Evolutionary conservation across 441 rosid species (phyloP).

Genomic region (Adansonia rubrostipa): DNA sequence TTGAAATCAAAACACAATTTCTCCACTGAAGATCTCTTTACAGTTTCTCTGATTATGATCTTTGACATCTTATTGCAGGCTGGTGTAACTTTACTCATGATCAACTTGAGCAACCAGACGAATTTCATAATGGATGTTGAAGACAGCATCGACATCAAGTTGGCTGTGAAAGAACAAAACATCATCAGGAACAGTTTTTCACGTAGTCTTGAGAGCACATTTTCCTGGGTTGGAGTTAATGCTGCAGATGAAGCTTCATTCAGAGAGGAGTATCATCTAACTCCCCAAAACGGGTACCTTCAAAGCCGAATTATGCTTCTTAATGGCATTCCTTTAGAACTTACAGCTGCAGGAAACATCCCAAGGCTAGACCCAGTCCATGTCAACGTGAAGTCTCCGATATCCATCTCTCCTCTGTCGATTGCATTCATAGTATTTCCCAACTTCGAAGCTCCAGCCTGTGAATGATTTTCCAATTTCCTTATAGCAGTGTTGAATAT

Average conservation of each 20-base stretch:
- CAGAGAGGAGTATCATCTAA: constrained; percentile 92
- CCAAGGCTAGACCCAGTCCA: constrained; percentile 66
- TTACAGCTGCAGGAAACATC: constrained; percentile 52
- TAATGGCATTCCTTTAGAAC: constrained; percentile 71
- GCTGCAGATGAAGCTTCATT: constrained; percentile 46
- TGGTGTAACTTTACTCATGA: constrained; percentile 79
- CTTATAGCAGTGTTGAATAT: background rate
- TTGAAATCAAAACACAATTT: background rate
- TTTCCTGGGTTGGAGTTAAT: constrained; percentile 62
- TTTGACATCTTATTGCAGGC: constrained; percentile 40
- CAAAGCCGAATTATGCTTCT: constrained; percentile 73
- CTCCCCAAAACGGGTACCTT: constrained; percentile 69
- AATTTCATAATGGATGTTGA: constrained; percentile 48
- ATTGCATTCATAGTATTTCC: constrained; percentile 81
- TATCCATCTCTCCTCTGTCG: constrained; percentile 60
- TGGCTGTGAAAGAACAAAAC: constrained; percentile 31
- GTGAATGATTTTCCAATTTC: constrained; percentile 39
- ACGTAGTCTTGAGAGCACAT: constrained; percentile 55
- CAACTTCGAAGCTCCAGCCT: constrained; percentile 75
- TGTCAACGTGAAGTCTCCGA: constrained; percentile 33
- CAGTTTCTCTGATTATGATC: background rate
- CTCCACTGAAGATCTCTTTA: background rate
- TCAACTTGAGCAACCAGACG: constrained; percentile 77
- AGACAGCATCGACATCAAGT: constrained; percentile 43
- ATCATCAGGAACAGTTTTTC: constrained; percentile 36